Evolutionary conservation across 441 rosid genomes (phyloP), one percentile per base, ranked within the genome.

Genomic region (Iberis amara): DNA sequence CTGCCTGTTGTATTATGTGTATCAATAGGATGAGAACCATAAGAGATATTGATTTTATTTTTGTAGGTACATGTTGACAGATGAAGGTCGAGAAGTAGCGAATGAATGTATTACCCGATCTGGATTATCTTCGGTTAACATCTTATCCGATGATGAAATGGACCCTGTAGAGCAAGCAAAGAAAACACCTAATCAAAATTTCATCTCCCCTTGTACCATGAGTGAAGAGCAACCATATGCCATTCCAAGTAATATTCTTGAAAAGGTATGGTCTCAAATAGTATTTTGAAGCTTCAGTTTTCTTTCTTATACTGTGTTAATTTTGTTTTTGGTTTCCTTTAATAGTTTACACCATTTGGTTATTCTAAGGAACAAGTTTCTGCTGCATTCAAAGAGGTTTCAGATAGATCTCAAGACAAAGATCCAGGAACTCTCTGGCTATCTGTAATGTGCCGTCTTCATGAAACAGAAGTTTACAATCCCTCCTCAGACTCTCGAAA

Each of bases 41-140:
- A n/a, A n/a, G 52, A 49, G 35, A 30, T 48, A 48, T 37, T 18
- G 4, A 4, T 26, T 15, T 49, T 28, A 7, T 30, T 43, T 37
- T 10, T 12, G 3, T 47, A 91, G 96, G 80, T 91, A 83, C 69
- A 91, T 77, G 96, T 79, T 91, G 68, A 85, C 95, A 48, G 77
- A 47, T 59, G 86, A 78, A 76, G 98, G 98, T 51, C 73, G 52
- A 55, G 87, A 85, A 45, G 79, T 72, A 59, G 96, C 96, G 49
- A 73, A 62, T 15, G 86, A 85, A 41, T 88, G 96, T 68, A 72
- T 82, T 36, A 48, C 50, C 52, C 78, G 90, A 72, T 86, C 98
- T 67, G 79, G 80, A 70, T 52, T 88, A 65, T 57, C 39, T 18
- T 76, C 88, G 41, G 42, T 38, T 30, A 69, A 71, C 47, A 57